phyloP scores from a whole-genome alignment of 306 rosid genomes.

The Dryas alaskensis region DNA sequence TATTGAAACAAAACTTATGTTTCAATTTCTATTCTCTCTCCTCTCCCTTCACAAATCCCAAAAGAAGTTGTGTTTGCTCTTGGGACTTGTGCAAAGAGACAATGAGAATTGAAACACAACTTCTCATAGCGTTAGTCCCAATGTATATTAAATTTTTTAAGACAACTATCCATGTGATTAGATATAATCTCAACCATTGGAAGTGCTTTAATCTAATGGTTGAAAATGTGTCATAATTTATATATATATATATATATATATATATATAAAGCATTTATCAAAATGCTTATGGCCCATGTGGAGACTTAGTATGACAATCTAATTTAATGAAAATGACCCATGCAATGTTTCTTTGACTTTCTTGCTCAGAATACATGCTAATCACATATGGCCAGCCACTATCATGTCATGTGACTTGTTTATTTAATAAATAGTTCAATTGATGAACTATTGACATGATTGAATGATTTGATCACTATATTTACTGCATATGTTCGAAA shows the following conservation, averaged over 20 bases:
- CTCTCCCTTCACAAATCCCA: no score
- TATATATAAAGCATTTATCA: neutral
- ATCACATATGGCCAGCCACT: neutral
- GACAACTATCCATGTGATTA: no score
- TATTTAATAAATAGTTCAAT: conserved; percentile 3
- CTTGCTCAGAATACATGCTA: neutral
- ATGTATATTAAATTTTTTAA: neutral
- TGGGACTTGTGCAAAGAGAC: no score
- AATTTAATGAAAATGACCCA: neutral
- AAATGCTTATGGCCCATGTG: neutral
- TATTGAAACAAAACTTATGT: no score
- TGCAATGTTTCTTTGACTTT: neutral
- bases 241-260: no score
- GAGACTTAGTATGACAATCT: neutral
- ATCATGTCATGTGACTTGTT: conserved; percentile 30
- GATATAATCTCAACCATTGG: no score
- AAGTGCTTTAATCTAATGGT: neutral
- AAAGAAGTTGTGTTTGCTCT: no score
- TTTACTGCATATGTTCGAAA: conserved; percentile 1
- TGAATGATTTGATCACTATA: conserved; percentile 2
- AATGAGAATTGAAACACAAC: no score
- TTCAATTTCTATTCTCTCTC: no score
- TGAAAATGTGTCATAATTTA: neutral
- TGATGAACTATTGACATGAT: neutral
- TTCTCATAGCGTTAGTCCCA: neutral